Evolutionary conservation across 2,329 filamentous ascomycete genomes (phyloP).

Genomic region (Fusarium torulosum): DNA sequence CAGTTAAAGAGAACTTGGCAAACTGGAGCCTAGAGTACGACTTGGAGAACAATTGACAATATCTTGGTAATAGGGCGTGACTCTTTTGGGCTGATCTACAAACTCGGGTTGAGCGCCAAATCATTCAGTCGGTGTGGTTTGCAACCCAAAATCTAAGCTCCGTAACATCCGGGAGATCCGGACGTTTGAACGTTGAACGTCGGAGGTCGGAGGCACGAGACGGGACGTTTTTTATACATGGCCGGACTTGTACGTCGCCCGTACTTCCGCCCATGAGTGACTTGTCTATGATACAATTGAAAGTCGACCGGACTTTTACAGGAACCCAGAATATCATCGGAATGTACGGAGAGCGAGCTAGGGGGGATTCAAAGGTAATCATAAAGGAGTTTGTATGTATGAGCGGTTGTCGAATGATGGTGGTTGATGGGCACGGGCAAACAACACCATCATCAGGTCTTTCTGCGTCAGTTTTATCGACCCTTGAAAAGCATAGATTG

Average conservation of each 20-base stretch:
- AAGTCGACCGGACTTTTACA: conserved; percentile 5
- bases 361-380: conserved; percentile 9
- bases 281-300: background rate
- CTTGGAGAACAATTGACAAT: background rate
- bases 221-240: conserved; percentile 2
- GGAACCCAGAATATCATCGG: background rate
- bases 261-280: conserved; percentile 11
- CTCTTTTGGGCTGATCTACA: background rate
- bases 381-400: conserved; percentile 1
- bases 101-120: conserved; percentile 1
- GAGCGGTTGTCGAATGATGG: conserved; percentile 32
- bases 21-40: background rate
- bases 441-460: conserved; percentile 44
- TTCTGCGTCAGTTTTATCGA: conserved; percentile 10
- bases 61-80: background rate
- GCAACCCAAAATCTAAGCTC: conserved; percentile 1
- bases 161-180: conserved; percentile 28
- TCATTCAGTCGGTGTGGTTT: conserved; percentile 1
- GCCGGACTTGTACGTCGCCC: conserved; percentile 20
- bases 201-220: conserved; percentile 17
- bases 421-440: conserved; percentile 28
- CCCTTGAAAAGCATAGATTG: background rate
- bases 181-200: background rate
- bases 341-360: conserved; percentile 3
- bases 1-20: conserved; percentile 3